Base-by-base conservation (phyloP, 495 filamentous ascomycete genomes). In the Penicillium pulvis region DNA sequence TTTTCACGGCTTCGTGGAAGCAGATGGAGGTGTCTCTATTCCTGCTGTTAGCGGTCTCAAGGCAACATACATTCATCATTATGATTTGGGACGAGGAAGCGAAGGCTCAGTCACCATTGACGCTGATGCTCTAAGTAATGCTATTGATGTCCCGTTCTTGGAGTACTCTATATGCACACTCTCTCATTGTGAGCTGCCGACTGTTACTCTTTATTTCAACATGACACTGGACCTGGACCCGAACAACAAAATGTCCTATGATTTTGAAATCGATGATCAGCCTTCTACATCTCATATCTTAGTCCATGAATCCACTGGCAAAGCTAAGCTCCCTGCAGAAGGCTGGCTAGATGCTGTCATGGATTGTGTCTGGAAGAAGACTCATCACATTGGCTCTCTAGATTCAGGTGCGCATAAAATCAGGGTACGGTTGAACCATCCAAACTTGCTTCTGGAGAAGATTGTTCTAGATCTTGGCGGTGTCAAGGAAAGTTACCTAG, bases 141-240 rank as follows among this genome's bases (percentile, higher is more conserved):
- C 3, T 1, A 33, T 17, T 23, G 2, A 2, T 24, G 12, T 53
- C 1, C 51, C 55, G 14, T 65, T 61, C 33, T 42, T 91, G 11
- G 82, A 86, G 60, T 90, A 90, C 65, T 79, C 84, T 59, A 60
- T 91, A 19, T 90, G 87, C 71, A 68, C 86, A 26, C 90, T 88
- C 71, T 83, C 83, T 19, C 71, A 75, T 47, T 60, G 66, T 51
- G 36, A 58, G 3, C 67, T 79, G 6, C 70, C 71, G 9, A 80
- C 86, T 58, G 71, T 89, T 48, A 87, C 83, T 0, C 70, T 90
- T 11, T 80, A 80, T 60, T 81, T 90, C 44, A 83, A 80, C 23
- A 79, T 84, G 0, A 78, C 79, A 0, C 80, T 87, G 10, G 90
- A 90, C 57, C 78, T 85, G 19, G 82, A 83, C 52, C 83, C 87